phyloP scores from a whole-genome alignment of 169 alveolate species.

The Neospora caninum region DNA sequence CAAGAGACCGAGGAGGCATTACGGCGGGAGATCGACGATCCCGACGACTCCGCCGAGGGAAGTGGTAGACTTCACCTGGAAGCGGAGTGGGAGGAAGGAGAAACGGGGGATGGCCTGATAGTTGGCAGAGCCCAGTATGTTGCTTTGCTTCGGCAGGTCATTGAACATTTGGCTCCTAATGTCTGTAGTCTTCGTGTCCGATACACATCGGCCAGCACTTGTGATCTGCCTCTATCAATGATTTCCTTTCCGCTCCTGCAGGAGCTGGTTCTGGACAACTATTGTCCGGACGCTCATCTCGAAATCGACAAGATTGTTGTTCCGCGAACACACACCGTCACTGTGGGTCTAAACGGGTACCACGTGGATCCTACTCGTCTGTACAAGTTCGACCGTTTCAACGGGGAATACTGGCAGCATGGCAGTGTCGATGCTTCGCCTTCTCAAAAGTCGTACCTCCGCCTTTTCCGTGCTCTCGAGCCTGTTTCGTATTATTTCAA shows the following conservation, averaged over 20 bases:
- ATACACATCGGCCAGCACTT: not conserved
- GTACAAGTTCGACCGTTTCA: not conserved
- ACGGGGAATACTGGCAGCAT: not conserved
- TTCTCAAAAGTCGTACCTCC: not conserved
- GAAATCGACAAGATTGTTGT: slow-evolving; percentile 23
- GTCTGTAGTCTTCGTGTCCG: slow-evolving; percentile 12
- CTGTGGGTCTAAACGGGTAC: not conserved
- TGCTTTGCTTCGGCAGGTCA: not conserved
- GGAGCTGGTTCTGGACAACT: slow-evolving; percentile 8
- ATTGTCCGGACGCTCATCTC: not conserved
- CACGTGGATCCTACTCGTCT: not conserved
- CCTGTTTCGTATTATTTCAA: not conserved
- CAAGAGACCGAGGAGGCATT: too few relatives aligned
- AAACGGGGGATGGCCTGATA: not conserved
- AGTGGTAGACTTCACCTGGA: not conserved
- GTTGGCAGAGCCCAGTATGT: not conserved
- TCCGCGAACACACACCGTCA: not conserved
- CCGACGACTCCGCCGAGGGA: not conserved
- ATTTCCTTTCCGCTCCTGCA: not conserved
- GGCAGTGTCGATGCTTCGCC: not conserved
- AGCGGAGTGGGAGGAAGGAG: slow-evolving; percentile 11
- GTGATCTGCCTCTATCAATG: not conserved
- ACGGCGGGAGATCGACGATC: too few relatives aligned
- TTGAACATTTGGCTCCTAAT: not conserved
- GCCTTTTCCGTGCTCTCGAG: slow-evolving; percentile 11